These are phyloP conservation scores for Boletellus ananas DNA, from an alignment of 768 basidiomycete genomes.

Conservation along the genomic window DNA sequence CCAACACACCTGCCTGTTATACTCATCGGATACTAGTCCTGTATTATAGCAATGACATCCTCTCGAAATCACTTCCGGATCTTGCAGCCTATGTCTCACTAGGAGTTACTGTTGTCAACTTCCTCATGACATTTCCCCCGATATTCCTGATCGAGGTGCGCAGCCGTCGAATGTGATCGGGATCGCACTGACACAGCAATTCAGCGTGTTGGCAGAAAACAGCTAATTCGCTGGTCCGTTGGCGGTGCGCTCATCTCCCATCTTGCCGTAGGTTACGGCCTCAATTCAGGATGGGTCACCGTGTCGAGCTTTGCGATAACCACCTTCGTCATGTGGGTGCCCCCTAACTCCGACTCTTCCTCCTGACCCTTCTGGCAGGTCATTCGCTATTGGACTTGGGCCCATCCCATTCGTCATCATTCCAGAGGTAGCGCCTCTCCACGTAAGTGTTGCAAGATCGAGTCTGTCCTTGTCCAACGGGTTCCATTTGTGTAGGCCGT, in stretches of 20 bases:
- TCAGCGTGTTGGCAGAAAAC: slow-evolving; percentile 71
- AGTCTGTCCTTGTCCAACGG: neutral
- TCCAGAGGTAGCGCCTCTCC: slow-evolving; percentile 79
- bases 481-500: slow-evolving; percentile 49
- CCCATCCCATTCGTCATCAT: slow-evolving; percentile 93
- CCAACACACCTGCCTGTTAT: neutral
- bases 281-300: slow-evolving; percentile 56
- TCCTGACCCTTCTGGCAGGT: slow-evolving; percentile 39
- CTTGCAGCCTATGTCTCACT: slow-evolving; percentile 80
- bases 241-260: slow-evolving; percentile 64
- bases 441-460: slow-evolving; percentile 45
- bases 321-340: slow-evolving; percentile 72
- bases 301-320: slow-evolving; percentile 73
- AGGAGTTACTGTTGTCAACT: slow-evolving; percentile 81
- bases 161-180: slow-evolving; percentile 2
- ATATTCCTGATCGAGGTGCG: slow-evolving; percentile 80
- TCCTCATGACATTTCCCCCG: slow-evolving; percentile 70
- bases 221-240: slow-evolving; percentile 64
- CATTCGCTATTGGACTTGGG: slow-evolving; percentile 87
- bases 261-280: slow-evolving; percentile 61
- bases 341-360: neutral
- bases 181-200: slow-evolving; percentile 1
- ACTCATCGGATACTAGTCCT: slow-evolving; percentile 49
- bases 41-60: slow-evolving; percentile 88
- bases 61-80: slow-evolving; percentile 74